These are phyloP conservation scores for Tylopilus orsonianus DNA, from an alignment of 1,284 basidiomycete genomes.

Conservation along the genomic window DNA sequence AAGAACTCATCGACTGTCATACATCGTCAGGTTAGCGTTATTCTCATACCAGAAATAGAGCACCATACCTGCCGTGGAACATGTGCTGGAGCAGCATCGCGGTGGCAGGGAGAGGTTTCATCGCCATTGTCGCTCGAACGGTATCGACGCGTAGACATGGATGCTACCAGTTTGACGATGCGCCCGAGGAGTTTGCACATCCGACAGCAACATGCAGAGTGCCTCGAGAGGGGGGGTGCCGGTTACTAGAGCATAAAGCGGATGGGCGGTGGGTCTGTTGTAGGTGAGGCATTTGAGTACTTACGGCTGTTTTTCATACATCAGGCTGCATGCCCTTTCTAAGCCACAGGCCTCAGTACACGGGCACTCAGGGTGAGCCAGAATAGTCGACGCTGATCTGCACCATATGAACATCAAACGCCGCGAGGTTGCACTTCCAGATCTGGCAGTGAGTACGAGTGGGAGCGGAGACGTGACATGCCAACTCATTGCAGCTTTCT, in stretches of 20 bases:
- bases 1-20: constrained; percentile 6
- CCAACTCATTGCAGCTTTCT: too few species aligned
- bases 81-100: not conserved
- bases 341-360: not conserved
- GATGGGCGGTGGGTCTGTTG: constrained; percentile 11
- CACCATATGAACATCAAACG: not conserved
- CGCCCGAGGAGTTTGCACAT: constrained; percentile 19
- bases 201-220: constrained; percentile 11
- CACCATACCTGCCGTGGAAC: constrained; percentile 8
- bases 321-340: constrained; percentile 2
- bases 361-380: not conserved
- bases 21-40: not conserved
- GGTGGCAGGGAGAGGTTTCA: not conserved
- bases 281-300: constrained; percentile 1
- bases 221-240: constrained; percentile 1
- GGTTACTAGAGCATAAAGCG: constrained; percentile 12
- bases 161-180: constrained; percentile 12
- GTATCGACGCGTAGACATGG: constrained; percentile 10
- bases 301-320: constrained; percentile 8
- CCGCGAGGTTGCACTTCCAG: not conserved
- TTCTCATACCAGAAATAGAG: not conserved
- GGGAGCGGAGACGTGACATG: too few species aligned
- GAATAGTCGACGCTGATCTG: constrained; percentile 3
- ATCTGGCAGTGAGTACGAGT: not conserved
- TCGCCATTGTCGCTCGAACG: not conserved